phyloP scores from a whole-genome alignment of 805 yeast genomes.

The Danielia oregonensis region DNA sequence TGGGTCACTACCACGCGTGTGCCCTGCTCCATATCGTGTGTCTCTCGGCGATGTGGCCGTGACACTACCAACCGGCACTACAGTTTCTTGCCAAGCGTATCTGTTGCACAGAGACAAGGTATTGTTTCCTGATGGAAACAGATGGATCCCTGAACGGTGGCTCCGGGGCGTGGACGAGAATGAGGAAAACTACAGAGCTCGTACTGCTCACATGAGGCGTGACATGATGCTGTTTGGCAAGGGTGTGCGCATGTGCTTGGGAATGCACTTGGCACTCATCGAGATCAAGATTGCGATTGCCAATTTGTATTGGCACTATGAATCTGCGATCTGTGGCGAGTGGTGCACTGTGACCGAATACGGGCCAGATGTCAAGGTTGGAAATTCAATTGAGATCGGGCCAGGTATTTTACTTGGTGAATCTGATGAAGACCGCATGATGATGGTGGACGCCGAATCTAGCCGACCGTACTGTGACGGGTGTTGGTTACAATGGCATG shows the following conservation, averaged over 20 bases:
- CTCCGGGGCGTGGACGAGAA: neutral
- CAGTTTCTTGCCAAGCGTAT: neutral
- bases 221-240: conserved; percentile 2
- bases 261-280: neutral
- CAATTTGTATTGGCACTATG: conserved; percentile 1
- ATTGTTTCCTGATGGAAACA: neutral
- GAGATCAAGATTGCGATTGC: conserved; percentile 1
- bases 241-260: conserved; percentile 3
- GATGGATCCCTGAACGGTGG: conserved; percentile 2
- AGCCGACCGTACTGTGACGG: neutral
- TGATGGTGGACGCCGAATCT: neutral
- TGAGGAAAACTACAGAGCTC: neutral
- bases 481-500: neutral
- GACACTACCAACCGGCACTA: conserved; percentile 1
- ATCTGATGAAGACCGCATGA: neutral
- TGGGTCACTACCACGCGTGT: conserved; percentile 1
- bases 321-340: neutral
- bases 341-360: neutral
- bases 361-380: neutral
- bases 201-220: neutral
- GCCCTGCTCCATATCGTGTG: neutral
- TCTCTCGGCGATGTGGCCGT: neutral
- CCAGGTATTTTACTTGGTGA: neutral
- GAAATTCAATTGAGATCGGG: neutral
- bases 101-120: neutral